Evolutionary conservation across 2,329 filamentous ascomycete genomes (phyloP).

Genomic region (Cadophora gregata): DNA sequence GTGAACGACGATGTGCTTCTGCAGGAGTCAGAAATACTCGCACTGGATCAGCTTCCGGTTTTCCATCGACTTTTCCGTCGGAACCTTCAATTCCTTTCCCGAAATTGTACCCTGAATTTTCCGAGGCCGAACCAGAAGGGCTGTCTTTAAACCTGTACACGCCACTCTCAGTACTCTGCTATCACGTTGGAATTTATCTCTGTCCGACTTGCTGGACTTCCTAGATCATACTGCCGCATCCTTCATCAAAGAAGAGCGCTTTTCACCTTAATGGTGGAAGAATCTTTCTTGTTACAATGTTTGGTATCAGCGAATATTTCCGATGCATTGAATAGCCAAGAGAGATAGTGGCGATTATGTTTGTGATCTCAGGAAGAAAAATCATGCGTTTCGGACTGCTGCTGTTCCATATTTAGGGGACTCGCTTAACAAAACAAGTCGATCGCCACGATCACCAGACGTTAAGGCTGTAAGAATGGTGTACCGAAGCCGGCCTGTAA

Average conservation of each 20-base stretch:
- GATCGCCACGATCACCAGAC: not conserved
- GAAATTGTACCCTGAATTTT: not conserved
- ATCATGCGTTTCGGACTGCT: not conserved
- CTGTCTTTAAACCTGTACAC: not conserved
- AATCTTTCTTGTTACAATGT: not conserved
- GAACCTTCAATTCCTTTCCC: not conserved
- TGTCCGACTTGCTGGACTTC: not conserved
- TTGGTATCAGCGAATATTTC: not conserved
- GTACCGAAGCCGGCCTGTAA: not conserved
- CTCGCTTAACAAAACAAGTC: not conserved
- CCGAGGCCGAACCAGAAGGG: not conserved
- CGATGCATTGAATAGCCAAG: not conserved
- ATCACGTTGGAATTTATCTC: too few relatives aligned
- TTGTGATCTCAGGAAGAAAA: not conserved
- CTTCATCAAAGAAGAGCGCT: not conserved
- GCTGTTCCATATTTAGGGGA: not conserved
- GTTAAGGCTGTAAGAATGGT: not conserved
- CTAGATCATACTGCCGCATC: not conserved
- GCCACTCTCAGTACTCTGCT: too few relatives aligned
- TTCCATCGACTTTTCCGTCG: not conserved
- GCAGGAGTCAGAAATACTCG: not conserved
- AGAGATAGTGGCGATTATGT: not conserved
- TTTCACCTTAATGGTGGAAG: not conserved
- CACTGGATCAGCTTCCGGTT: not conserved
- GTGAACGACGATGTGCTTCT: not conserved